phyloP scores from a whole-genome alignment of 1,284 basidiomycete species.

The Ceratobasidium sp. region DNA sequence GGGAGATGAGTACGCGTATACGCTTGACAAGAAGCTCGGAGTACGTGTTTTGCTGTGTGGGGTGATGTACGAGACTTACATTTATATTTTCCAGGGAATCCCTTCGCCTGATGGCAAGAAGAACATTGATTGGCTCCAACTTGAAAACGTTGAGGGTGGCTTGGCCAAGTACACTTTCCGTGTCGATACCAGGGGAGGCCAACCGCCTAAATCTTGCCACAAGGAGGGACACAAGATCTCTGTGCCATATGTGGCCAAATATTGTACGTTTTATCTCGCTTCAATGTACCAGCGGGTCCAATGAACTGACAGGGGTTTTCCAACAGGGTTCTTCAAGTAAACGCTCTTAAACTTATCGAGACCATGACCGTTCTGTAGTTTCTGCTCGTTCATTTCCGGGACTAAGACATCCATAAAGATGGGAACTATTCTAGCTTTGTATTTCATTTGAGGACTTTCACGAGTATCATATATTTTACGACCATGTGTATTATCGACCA shows the following conservation, averaged over 20 bases:
- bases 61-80: background rate
- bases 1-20: constrained; percentile 64
- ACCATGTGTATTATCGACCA: no score
- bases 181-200: constrained; percentile 71
- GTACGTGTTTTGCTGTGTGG: constrained; percentile 24
- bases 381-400: background rate
- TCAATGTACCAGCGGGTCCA: background rate
- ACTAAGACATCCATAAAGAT: background rate
- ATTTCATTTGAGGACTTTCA: background rate
- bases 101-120: constrained; percentile 62
- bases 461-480: background rate
- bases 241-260: constrained; percentile 68
- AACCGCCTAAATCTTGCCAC: constrained; percentile 66
- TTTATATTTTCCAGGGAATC: constrained; percentile 52
- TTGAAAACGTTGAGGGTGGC: constrained; percentile 64
- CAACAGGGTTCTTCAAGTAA: constrained; percentile 50
- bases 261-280: constrained; percentile 56
- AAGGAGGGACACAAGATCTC: constrained; percentile 59
- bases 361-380: constrained; percentile 9
- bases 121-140: constrained; percentile 71
- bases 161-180: constrained; percentile 69
- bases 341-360: background rate
- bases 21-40: constrained; percentile 63
- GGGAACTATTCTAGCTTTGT: background rate
- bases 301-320: constrained; percentile 19